Conservation (phyloP, 2,329 filamentous ascomycete species). For the Cordyceps militaris region DNA sequence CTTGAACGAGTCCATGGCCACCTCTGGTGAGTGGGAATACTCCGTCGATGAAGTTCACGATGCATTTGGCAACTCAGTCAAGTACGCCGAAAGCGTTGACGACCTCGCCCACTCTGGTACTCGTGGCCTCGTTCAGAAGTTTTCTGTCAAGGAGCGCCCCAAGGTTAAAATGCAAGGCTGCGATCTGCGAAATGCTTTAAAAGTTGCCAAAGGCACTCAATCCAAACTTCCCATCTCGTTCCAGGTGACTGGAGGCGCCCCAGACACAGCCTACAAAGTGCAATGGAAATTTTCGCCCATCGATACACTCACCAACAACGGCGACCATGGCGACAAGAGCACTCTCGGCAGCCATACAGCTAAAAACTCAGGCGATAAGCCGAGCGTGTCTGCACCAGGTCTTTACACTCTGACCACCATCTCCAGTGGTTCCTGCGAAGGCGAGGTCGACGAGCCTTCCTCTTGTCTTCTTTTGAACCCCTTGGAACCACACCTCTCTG, state of each 20-base stretch:
- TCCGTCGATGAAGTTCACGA: slow-evolving; percentile 88
- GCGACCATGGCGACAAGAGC: slow-evolving; percentile 58
- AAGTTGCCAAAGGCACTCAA: slow-evolving; percentile 68
- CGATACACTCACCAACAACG: slow-evolving; percentile 59
- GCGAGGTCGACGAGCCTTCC: slow-evolving; percentile 86
- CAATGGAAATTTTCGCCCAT: slow-evolving; percentile 78
- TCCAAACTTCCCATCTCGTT: slow-evolving; percentile 66
- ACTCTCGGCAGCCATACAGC: slow-evolving; percentile 52
- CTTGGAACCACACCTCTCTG: slow-evolving; percentile 69
- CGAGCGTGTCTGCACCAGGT: slow-evolving; percentile 67
- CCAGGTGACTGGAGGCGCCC: slow-evolving; percentile 49
- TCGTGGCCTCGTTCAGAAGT: slow-evolving; percentile 64
- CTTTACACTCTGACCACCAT: slow-evolving; percentile 81
- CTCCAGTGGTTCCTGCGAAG: slow-evolving; percentile 71
- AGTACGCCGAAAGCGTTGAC: slow-evolving; percentile 60
- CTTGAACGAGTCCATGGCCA: slow-evolving; percentile 81
- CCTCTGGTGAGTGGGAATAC: slow-evolving; percentile 78
- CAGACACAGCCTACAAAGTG: slow-evolving; percentile 63
- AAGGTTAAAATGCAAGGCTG: slow-evolving; percentile 65
- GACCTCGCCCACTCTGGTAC: slow-evolving; percentile 60
- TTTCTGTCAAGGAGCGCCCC: slow-evolving; percentile 82
- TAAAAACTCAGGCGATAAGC: slow-evolving; percentile 55
- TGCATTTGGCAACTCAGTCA: slow-evolving; percentile 78
- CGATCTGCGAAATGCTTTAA: slow-evolving; percentile 71
- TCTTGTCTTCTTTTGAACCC: slow-evolving; percentile 92